Base-by-base conservation (phyloP, 2,329 filamentous ascomycete species). In the Parafenestella ontariensis region DNA sequence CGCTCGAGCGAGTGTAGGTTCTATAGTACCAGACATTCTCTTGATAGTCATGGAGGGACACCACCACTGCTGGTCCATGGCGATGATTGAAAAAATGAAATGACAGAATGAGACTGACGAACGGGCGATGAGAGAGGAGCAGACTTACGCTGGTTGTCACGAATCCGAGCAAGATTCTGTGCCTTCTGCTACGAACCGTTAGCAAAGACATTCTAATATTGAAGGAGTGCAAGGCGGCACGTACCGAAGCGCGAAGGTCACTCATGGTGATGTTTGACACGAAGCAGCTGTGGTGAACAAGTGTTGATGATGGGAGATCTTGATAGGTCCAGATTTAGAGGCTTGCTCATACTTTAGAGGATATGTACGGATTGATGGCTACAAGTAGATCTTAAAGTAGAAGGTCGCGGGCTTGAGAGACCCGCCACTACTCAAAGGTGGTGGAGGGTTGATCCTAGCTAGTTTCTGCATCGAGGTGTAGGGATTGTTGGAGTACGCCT, bases 61-160 rank as follows among this genome's bases (percentile, higher is more conserved):
- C 20, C 18, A 23, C 3, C 6, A 21, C 4, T 6, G 5, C 9
- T 10, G 21, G 17, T 7, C 5, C 21, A 21, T 18, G 18, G 11
- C 36, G 23, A 6, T 20, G 11, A 23, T 39, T 13, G 18, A n/a
- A n/a, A 5, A 37, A 17, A 18, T 8, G 34, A 11, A 21, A 37
- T 10, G 17, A 43, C 23, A 37, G 31, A 47, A 45, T 11, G 18
- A 21, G 7, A 39, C n/a, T 48, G 17, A 60, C 33, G 28, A 37
- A 29, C 34, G 24, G 15, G 21, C 24, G n/a, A 42, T 31, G 37
- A 29, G 23, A 47, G 36, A 50, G 5, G 9, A 42, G 41, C 11
- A 39, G 26, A 58, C 69, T 66, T 61, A 74, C 72, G 83, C 71
- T 92, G 90, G 66, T 92, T 93, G 66, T 92, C 88, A 60, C 89